Base-by-base conservation (phyloP, 1,284 basidiomycete genomes). In the Trichosporon sp. region DNA sequence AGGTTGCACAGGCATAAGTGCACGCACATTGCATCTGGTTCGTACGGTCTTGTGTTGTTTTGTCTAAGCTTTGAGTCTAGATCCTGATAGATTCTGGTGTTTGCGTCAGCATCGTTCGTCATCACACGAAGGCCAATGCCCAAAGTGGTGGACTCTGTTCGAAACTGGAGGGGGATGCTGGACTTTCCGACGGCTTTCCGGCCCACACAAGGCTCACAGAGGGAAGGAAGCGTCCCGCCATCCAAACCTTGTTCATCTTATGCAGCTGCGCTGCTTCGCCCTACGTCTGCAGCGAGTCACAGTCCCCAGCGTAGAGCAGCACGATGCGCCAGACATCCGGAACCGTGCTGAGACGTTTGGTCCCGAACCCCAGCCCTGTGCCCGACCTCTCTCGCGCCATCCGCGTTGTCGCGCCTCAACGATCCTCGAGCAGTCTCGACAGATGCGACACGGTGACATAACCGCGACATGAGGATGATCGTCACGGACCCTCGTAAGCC, bases 11-110 rank as follows among this genome's bases (percentile, higher is more conserved):
- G 35, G 35, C 35, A 37, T 37, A 37, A 26, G 26, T 26, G 26
- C 26, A 26, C 26, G 26, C 26, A 26, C 26, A 26, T 26, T 63
- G 32, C 59, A 63, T 63, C 16, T 61, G 26, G 11, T 35, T 63
- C 16, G 59, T 63, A 37, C 32, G 35, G 26, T 26, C 26, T 26
- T 26, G 26, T 26, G 26, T 26, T 26, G 26, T 31, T 63, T 35
- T 63, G 59, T 63, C 59, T 63, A 63, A 63, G 59, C 59, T 65
- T 65, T 16, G 64, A 37, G 26, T 65, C 64, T 65, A 65, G 64
- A 65, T 65, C 64, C 64, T 40, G 64, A 65, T 65, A 31, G 64
- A 65, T 46, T 65, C 64, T 65, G 64, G 6, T 26, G 43, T 40
- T 4, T n/a, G 26, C 26, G 40, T 40, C 38, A 40, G 38, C 38